These are phyloP conservation scores for Fusarium denticulatum DNA, from an alignment of 2,329 filamentous ascomycete species.

Conservation along the genomic window DNA sequence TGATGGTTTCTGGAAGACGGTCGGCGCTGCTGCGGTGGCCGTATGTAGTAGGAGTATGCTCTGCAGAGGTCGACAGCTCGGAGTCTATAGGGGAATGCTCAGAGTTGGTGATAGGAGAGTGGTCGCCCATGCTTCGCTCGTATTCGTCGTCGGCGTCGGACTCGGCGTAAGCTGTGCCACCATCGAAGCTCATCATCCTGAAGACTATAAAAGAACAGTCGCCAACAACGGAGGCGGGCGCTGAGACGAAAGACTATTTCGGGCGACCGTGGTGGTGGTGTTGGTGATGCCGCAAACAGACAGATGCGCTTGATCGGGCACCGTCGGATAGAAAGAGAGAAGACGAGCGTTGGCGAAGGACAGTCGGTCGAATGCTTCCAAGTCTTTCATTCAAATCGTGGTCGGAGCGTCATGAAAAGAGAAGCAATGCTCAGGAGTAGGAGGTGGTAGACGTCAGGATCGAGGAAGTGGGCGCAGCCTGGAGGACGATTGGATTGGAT, in stretches of 20 bases:
- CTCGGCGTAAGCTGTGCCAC: slow-evolving; percentile 77
- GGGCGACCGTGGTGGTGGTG: slow-evolving; percentile 18
- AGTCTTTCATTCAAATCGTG: slow-evolving; percentile 35
- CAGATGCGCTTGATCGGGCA: slow-evolving; percentile 21
- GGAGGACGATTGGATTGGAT: slow-evolving; percentile 32
- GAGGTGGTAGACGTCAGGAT: slow-evolving; percentile 13
- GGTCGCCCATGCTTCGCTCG: slow-evolving; percentile 75
- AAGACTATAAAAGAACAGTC: slow-evolving; percentile 25
- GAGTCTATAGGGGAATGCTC: slow-evolving; percentile 77
- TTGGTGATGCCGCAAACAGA: slow-evolving; percentile 26
- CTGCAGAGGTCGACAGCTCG: slow-evolving; percentile 72
- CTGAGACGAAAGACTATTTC: slow-evolving; percentile 11
- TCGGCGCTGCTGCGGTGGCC: slow-evolving; percentile 73
- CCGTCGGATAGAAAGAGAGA: slow-evolving; percentile 20
- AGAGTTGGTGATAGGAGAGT: slow-evolving; percentile 74
- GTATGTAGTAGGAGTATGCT: slow-evolving; percentile 84
- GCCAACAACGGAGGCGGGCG: slow-evolving; percentile 12
- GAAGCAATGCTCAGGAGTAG: slow-evolving; percentile 5
- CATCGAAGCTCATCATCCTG: slow-evolving; percentile 68
- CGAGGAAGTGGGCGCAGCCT: slow-evolving; percentile 21
- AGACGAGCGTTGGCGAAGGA: slow-evolving; percentile 13
- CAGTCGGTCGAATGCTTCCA: slow-evolving; percentile 13
- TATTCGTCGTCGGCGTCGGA: slow-evolving; percentile 87
- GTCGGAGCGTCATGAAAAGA: slow-evolving; percentile 7
- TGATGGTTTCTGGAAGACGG: slow-evolving; percentile 76